Base-by-base conservation (phyloP, 352 stramenopile species). In the Pythium folliculosum region DNA sequence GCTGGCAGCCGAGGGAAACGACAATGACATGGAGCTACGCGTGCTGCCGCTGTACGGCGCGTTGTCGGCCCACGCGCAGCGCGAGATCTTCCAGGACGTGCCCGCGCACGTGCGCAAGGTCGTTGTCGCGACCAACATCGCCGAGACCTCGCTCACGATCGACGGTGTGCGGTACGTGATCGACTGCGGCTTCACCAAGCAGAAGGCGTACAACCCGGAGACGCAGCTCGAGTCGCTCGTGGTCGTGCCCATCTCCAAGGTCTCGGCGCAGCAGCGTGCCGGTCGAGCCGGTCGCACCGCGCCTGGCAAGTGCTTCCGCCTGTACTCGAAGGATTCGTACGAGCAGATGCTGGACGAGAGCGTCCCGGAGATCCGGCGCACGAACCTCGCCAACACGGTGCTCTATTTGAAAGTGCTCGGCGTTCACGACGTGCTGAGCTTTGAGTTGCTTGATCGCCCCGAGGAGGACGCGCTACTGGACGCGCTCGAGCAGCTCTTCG, bases 111-210 rank as follows among this genome's bases (percentile, higher is more conserved):
- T 86, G 1, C 86, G 96, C 47, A 98, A 94, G 61, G 76, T 94
- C 23, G 86, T 95, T 56, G 82, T 95, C 14, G 85, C 90, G 35
- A 98, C 94, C 13, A 98, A 98, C 69, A 97, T 98, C 63, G 94
- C 94, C 8, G 93, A 98, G 81, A 98, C 96, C 9, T 99, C 94
- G n/a, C 89, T 99, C 49, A 99, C 98, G n/a, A 99, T 99, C 62
- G 94, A 98, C 32, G 97, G 98, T 58, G 91, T 98, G 32, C 76
- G 77, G 32, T 95, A 85, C 67, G 86, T 94, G 13, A 76, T 94
- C 27, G 85, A 95, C 75, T 81, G 72, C 40, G 83, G 86, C 44
- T 94, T 96, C 59, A 88, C 77, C 21, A 96, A 97, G 76, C 82
- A 99, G 80, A 99, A 99, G 77, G 79, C 84, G 48, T 97, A 96